Evolutionary conservation across 2,329 filamentous ascomycete genomes (phyloP).

Genomic region (Fusarium brevicatenulatum): DNA sequence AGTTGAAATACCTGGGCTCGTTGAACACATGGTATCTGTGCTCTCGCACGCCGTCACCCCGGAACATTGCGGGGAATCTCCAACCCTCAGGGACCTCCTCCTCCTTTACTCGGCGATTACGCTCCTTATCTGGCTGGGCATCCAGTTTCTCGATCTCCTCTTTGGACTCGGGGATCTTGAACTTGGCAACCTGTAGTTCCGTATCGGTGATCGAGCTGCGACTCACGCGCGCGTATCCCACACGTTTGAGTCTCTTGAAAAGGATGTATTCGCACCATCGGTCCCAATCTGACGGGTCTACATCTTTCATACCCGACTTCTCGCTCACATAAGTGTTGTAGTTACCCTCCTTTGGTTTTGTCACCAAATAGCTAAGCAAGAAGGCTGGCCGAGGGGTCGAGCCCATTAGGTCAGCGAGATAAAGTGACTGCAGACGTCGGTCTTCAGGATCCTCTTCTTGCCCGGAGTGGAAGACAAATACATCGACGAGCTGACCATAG

Average conservation of each 20-base stretch:
- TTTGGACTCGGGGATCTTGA: conserved; percentile 77
- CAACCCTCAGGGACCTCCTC: conserved; percentile 78
- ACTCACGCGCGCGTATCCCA: conserved; percentile 90
- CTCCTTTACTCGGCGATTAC: conserved; percentile 72
- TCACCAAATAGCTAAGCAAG: conserved; percentile 91
- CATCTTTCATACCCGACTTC: conserved; percentile 90
- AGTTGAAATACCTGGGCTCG: conserved; percentile 78
- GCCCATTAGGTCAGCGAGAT: conserved; percentile 89
- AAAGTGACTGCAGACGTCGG: conserved; percentile 84
- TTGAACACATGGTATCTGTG: conserved; percentile 96
- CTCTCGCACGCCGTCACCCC: conserved; percentile 84
- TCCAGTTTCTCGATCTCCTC: conserved; percentile 62
- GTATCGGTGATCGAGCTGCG: conserved; percentile 95
- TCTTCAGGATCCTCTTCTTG: conserved; percentile 98
- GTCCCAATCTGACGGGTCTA: conserved; percentile 93
- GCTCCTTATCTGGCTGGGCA: conserved; percentile 60
- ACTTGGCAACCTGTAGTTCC: conserved; percentile 96
- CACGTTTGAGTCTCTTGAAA: conserved; percentile 86
- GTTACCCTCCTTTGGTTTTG: conserved; percentile 88
- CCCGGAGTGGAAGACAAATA: conserved; percentile 98
- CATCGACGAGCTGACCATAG: conserved; percentile 88
- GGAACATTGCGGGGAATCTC: conserved; percentile 87
- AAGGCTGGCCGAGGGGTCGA: conserved; percentile 82
- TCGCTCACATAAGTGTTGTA: conserved; percentile 96
- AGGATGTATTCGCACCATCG: conserved; percentile 99